phyloP scores from a whole-genome alignment of 768 basidiomycete genomes.

The Tremella mesenterica region DNA sequence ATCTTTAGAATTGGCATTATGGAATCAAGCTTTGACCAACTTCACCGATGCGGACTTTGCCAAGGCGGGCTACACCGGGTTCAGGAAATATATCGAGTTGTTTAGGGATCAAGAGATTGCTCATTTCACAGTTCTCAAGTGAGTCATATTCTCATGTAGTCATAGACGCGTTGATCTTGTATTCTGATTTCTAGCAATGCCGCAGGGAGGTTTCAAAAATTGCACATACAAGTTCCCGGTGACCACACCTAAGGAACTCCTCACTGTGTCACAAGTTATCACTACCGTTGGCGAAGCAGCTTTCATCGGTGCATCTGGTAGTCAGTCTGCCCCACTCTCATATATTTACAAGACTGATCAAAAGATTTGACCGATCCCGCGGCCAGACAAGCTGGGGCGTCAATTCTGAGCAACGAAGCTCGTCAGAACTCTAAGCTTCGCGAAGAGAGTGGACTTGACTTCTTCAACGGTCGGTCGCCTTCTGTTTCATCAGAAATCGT shows the following conservation, averaged over 20 bases:
- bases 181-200: no score
- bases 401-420: conserved; percentile 21
- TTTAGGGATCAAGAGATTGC: conserved; percentile 23
- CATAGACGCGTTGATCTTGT: not conserved
- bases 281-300: conserved; percentile 23
- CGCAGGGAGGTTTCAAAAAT: conserved; percentile 17
- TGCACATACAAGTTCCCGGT: conserved; percentile 23
- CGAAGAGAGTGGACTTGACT: conserved; percentile 12
- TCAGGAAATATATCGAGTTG: conserved; percentile 10
- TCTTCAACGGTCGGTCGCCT: conserved; percentile 17
- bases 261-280: conserved; percentile 13
- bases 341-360: not conserved
- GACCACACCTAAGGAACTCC: conserved; percentile 8
- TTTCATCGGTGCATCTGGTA: conserved; percentile 17
- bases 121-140: conserved; percentile 25
- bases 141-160: not conserved
- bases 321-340: conserved; percentile 3
- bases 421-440: conserved; percentile 18
- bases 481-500: not conserved
- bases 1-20: conserved; percentile 16
- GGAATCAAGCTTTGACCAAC: conserved; percentile 19
- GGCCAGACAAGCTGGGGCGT: conserved; percentile 8
- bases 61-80: conserved; percentile 14
- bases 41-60: conserved; percentile 18
- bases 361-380: conserved; percentile 11